Evolutionary conservation across 2,329 filamentous ascomycete genomes (phyloP).

Genomic region (Colletotrichum australisinense): DNA sequence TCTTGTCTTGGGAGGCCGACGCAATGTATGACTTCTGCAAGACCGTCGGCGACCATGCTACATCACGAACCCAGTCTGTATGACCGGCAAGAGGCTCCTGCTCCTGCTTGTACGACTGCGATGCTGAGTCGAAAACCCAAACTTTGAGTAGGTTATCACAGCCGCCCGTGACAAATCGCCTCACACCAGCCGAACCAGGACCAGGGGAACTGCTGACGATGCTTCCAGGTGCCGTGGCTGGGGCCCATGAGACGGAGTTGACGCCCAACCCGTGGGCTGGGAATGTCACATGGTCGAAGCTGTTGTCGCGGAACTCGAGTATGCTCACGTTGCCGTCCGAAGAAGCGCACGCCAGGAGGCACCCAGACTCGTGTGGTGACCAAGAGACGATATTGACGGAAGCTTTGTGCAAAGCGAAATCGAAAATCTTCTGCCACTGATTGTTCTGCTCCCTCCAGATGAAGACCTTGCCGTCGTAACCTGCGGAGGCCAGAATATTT

Average conservation of each 20-base stretch:
- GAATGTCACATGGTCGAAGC: conserved; percentile 90
- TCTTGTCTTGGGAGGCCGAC: conserved; percentile 95
- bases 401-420: conserved; percentile 93
- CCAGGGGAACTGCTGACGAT: conserved; percentile 79
- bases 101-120: conserved; percentile 71
- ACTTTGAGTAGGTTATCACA: conserved; percentile 95
- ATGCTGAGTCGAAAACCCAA: conserved; percentile 82
- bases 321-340: conserved; percentile 94
- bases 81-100: conserved; percentile 80
- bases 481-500: conserved; percentile 94
- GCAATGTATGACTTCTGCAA: conserved; percentile 97
- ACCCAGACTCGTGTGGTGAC: conserved; percentile 97
- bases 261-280: conserved; percentile 93
- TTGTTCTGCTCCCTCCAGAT: conserved; percentile 93
- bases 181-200: conserved; percentile 70
- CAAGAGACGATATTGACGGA: conserved; percentile 97
- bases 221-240: conserved; percentile 84
- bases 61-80: conserved; percentile 96
- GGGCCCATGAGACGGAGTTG: conserved; percentile 96
- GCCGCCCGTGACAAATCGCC: conserved; percentile 93
- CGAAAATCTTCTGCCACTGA: conserved; percentile 88
- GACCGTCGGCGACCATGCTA: conserved; percentile 96
- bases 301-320: conserved; percentile 96
- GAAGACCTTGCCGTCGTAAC: conserved; percentile 97
- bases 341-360: conserved; percentile 92